Evolutionary conservation across 2,329 filamentous ascomycete species (phyloP).

Genomic region (Metarhizium robertsii): DNA sequence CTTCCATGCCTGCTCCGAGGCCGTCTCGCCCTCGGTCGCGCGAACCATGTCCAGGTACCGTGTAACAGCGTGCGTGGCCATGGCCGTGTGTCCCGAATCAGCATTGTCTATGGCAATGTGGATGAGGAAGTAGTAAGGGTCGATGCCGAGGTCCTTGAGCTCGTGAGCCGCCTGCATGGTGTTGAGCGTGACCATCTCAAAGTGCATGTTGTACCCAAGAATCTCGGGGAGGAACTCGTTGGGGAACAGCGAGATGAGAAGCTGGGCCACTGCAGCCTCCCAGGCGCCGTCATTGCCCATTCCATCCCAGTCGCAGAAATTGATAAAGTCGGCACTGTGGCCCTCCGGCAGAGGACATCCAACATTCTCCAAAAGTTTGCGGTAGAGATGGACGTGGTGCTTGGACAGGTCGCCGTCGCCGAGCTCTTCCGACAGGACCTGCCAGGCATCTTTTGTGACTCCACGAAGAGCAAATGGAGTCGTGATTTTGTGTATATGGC

Average conservation of each 20-base stretch:
- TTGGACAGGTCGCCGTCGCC: slow-evolving; percentile 37
- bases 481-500: slow-evolving; percentile 26
- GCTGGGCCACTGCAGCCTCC: slow-evolving; percentile 34
- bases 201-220: slow-evolving; percentile 41
- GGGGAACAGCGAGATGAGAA: slow-evolving; percentile 36
- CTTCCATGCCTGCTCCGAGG: slow-evolving; percentile 6
- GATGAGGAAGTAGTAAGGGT: slow-evolving; percentile 38
- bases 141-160: slow-evolving; percentile 30
- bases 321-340: slow-evolving; percentile 9
- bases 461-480: slow-evolving; percentile 28
- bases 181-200: slow-evolving; percentile 28
- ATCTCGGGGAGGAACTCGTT: slow-evolving; percentile 40
- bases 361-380: slow-evolving; percentile 13
- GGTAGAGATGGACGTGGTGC: slow-evolving; percentile 32
- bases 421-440: slow-evolving; percentile 39
- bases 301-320: neutral
- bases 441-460: slow-evolving; percentile 30
- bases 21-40: slow-evolving; percentile 1
- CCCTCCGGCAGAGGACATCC: slow-evolving; percentile 4
- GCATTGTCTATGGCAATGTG: slow-evolving; percentile 42
- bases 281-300: slow-evolving; percentile 17
- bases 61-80: slow-evolving; percentile 29
- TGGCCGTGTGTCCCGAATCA: slow-evolving; percentile 37
- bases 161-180: slow-evolving; percentile 23
- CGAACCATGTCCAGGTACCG: slow-evolving; percentile 27